A percentile compares a stretch with the other conserved stretches of the same genome.
phyloP scores from a whole-genome alignment of 164 flowering plant genomes.

The Piper longum region DNA sequence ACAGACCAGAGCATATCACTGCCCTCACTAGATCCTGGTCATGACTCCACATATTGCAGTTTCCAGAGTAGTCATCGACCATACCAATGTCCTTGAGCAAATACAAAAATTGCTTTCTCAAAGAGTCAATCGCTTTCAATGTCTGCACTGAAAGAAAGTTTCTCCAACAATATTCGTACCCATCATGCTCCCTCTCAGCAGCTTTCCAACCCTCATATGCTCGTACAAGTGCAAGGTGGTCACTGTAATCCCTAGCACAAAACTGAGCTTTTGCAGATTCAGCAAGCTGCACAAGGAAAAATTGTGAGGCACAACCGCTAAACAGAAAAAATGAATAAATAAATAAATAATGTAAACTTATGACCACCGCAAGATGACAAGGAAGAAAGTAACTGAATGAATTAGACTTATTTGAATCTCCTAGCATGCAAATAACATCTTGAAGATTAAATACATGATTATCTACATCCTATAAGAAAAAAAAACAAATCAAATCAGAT shows the following conservation, averaged over 20 bases:
- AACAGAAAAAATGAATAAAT: background rate
- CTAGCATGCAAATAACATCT: no score
- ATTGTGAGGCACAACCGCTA: background rate
- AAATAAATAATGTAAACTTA: background rate
- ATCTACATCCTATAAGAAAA: no score
- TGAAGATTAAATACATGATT: no score
- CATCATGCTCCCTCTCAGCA: constrained; percentile 51
- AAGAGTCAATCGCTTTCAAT: constrained; percentile 85
- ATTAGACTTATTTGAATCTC: no score
- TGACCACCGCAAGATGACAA: no score
- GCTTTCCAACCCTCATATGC: constrained; percentile 89
- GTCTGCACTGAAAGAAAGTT: constrained; percentile 86
- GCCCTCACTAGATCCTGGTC: constrained; percentile 72
- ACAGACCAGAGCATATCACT: constrained; percentile 78
- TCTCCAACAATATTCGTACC: constrained; percentile 86
- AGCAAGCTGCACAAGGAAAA: constrained; percentile 49
- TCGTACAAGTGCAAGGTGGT: constrained; percentile 78
- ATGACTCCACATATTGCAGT: constrained; percentile 47
- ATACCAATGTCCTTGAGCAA: constrained; percentile 70
- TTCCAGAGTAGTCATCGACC: constrained; percentile 34
- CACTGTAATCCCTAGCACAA: constrained; percentile 53
- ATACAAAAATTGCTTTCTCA: constrained; percentile 58
- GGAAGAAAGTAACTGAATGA: no score
- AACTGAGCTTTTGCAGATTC: constrained; percentile 85
- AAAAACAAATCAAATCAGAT: no score